Evolutionary conservation across 2,329 filamentous ascomycete species (phyloP), one percentile per base, ranked within the genome.

Genomic region (Scytalidium lignicola): DNA sequence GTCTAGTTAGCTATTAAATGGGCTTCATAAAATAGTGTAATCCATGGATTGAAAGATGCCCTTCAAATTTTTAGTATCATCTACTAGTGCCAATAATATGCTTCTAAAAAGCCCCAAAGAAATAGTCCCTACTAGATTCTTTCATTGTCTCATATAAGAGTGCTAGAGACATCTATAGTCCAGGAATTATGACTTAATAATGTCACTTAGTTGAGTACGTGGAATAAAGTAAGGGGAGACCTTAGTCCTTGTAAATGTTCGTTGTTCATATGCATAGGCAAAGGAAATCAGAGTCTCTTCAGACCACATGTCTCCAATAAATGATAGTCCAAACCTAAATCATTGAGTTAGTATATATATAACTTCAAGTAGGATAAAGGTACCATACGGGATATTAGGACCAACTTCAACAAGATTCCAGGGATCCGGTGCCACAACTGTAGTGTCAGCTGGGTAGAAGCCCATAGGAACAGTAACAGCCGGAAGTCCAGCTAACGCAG

Each of bases 391-490:
- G 20, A 80, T 63, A 17, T 78, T 77, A 0, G 82, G 81, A 0
- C 69, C 81, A 0, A 66, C 69, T 0, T 66, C 64, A 8, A 80
- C 74, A 7, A 86, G 64, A n/a, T 75, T 74, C 7, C 75, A 67
- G 0, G 52, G 47, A 46, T 78, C 75, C 29, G 64, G 64, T 19
- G 64, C 59, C 2, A 82, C 70, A 10, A 60, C 40, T 22, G 46
- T 49, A 5, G 73, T 74, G 23, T 74, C 72, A 0, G 65, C 55
- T 0, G 79, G 77, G 45, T 74, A 77, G 39, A 73, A 73, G 0
- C 83, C 82, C 49, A 88, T 65, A 0, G 83, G 85, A 0, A 88
- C 78, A 0, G 79, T 82, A 10, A 88, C 67, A 3, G 83, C 73
- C 0, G 84, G 84, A 0, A 74, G 70, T 1, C 82, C 83, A 1